Base-by-base conservation (phyloP, 192 early-diverging fungal genomes). In the Rhizoclosmatium sp. region DNA sequence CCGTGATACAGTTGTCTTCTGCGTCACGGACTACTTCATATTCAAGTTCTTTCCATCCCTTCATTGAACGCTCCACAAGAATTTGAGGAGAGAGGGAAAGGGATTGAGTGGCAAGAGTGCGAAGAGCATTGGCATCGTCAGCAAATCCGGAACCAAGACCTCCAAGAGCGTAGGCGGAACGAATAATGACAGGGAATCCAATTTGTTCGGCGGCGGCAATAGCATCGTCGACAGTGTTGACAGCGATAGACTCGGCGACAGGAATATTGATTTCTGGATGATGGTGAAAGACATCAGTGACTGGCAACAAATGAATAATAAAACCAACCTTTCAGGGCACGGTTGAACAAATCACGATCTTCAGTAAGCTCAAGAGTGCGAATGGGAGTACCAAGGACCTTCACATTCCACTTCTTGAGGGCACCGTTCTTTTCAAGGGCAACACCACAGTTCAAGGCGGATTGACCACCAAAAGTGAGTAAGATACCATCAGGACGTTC, bases 11-110 rank as follows among this genome's bases (percentile, higher is more conserved):
- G 88, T 99, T 99, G 85, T 99, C 92, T 64, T 92, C 90, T 62
- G 94, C 92, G 85, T 99, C 98, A 76, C 98, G 93, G 41, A 99
- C 96, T 47, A 99, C 96, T 82, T 99, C 97, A 82, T 99, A 99
- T 87, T 99, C 98, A 65, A 99, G 91, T 87, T 99, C 98, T 84
- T 99, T 99, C 96, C 98, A 99, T 41, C 98, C 98, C 82, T 96
- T 96, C 96, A 99, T 97, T 12, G 93, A 95, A 74, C 89, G 88
- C 82, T 99, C 97, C 59, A 99, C 93, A 51, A 99, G 89, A 61
- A 99, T 90, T 86, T 99, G 97, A 71, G 95, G 94, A n/a, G 91
- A 88, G 69, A 95, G 85, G 42, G 94, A 86, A 70, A 98, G 88
- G 41, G 95, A 94, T 80, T 96, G 94, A 78, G 92, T 94, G 23